Percentiles rank a stretch among this genome's conserved stretches.
phyloP scores from a whole-genome alignment of 345 rosid species.

The Gossypium ekmanianum region DNA sequence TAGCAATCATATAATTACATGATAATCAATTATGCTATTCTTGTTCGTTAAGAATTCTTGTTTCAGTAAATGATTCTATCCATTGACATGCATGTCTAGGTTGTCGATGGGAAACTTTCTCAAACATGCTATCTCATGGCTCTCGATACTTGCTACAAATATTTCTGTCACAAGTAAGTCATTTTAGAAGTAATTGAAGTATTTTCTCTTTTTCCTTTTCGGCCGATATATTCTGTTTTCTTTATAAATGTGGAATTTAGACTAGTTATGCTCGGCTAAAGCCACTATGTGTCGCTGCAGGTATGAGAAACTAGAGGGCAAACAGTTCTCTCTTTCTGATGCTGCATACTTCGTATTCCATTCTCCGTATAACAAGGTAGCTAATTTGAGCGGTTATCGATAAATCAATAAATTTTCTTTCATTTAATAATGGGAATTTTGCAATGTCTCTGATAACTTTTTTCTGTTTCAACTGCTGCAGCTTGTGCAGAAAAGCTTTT shows the following conservation, averaged over 20 bases:
- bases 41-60: not conserved
- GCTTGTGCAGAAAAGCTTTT: slow-evolving; percentile 99
- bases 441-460: slow-evolving; percentile 6
- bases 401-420: not conserved
- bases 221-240: not conserved
- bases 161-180: slow-evolving; percentile 75
- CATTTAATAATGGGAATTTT: not conserved
- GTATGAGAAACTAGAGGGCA: slow-evolving; percentile 79
- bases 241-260: not conserved
- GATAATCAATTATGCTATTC: not conserved
- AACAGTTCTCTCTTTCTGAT: slow-evolving; percentile 74
- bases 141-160: slow-evolving; percentile 84
- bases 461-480: slow-evolving; percentile 36
- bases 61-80: not conserved
- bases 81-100: slow-evolving; percentile 37
- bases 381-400: not conserved
- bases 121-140: slow-evolving; percentile 99
- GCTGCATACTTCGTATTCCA: slow-evolving; percentile 84
- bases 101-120: slow-evolving; percentile 98
- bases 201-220: not conserved
- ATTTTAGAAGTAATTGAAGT: not conserved
- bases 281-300: slow-evolving; percentile 33
- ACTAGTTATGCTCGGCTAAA: slow-evolving; percentile 12
- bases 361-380: slow-evolving; percentile 98
- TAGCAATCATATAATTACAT: not conserved